Evolutionary conservation across 2,329 filamentous ascomycete genomes (phyloP).

Genomic region (Bertia moriformis): DNA sequence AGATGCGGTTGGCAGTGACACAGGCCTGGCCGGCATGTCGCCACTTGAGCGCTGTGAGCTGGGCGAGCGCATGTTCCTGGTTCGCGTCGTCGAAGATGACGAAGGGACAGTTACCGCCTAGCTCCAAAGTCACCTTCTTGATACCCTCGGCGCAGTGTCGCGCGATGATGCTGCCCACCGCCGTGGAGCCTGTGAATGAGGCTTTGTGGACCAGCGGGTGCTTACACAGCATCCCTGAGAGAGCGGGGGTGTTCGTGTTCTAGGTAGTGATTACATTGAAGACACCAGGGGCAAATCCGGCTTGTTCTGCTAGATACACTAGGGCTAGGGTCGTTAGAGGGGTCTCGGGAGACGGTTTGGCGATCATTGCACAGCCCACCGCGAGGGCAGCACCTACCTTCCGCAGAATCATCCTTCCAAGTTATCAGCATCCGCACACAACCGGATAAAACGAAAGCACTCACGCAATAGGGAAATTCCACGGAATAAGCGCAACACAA

Average conservation of each 20-base stretch:
- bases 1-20: constrained; percentile 50
- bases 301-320: constrained; percentile 34
- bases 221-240: not conserved
- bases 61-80: not conserved
- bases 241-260: not conserved
- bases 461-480: constrained; percentile 61
- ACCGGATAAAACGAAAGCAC: too few relatives aligned
- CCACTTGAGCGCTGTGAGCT: not conserved
- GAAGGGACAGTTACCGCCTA: not conserved
- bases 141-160: not conserved
- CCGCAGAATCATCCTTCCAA: constrained; percentile 49
- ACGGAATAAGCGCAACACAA: constrained; percentile 52
- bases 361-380: constrained; percentile 61
- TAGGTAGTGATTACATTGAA: not conserved
- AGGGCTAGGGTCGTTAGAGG: constrained; percentile 39
- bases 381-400: constrained; percentile 56
- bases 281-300: not conserved
- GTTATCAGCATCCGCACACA: too few relatives aligned
- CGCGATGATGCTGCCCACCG: not conserved
- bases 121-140: not conserved
- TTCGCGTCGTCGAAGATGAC: not conserved
- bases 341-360: constrained; percentile 58
- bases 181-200: not conserved
- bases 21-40: constrained; percentile 42
- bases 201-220: not conserved